Evolutionary conservation across 768 basidiomycete species (phyloP).

Genomic region (Boletellus sp.): DNA sequence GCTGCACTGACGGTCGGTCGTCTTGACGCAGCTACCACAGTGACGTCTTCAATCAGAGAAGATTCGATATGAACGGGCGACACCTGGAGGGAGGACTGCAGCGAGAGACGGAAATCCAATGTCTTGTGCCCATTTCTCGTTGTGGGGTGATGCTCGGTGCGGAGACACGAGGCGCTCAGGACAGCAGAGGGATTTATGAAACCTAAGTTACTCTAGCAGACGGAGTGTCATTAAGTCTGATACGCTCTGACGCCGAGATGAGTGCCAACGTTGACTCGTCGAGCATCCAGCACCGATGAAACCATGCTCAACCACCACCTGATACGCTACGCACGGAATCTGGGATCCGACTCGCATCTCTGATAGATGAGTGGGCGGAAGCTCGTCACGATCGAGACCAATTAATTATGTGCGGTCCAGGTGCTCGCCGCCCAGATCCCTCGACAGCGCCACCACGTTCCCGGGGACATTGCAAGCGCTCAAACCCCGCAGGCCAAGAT

Average conservation of each 20-base stretch:
- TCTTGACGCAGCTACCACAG: constrained; percentile 9
- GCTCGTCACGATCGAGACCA: constrained; percentile 14
- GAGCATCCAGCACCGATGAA: constrained; percentile 4
- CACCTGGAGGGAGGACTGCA: constrained; percentile 7
- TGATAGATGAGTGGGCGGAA: constrained; percentile 11
- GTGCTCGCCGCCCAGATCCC: constrained; percentile 5
- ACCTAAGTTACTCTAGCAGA: constrained; percentile 15
- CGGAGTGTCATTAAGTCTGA: constrained; percentile 9
- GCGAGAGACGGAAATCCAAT: constrained; percentile 16
- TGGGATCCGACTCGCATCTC: constrained; percentile 6
- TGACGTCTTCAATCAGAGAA: constrained; percentile 18
- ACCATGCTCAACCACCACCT: constrained; percentile 2
- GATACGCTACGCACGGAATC: constrained; percentile 11
- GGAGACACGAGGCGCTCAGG: constrained; percentile 12
- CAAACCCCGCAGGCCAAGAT: constrained; percentile 6
- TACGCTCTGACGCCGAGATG: constrained; percentile 27
- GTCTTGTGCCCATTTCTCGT: constrained; percentile 7
- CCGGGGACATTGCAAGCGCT: neutral
- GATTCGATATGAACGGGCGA: constrained; percentile 16
- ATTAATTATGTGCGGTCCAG: constrained; percentile 8
- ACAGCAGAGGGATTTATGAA: constrained; percentile 19
- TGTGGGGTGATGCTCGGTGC: constrained; percentile 19
- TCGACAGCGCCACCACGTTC: constrained; percentile 8
- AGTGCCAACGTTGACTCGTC: constrained; percentile 7
- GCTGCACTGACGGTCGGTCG: constrained; percentile 4